These are phyloP conservation scores for Grifola frondosa DNA, from an alignment of 1,284 basidiomycete species.

Conservation along the genomic window DNA sequence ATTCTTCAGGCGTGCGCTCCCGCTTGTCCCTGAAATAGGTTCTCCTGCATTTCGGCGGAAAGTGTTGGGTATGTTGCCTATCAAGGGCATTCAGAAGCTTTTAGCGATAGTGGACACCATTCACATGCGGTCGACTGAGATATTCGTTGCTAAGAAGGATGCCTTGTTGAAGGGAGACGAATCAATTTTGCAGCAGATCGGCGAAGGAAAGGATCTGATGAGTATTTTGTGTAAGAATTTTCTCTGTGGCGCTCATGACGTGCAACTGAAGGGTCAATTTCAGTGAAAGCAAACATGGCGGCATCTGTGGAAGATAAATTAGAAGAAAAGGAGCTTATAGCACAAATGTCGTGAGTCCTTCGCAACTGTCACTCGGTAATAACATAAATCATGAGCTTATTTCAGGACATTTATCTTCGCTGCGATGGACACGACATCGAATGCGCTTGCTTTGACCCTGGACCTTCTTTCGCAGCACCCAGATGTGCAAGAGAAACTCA, in stretches of 20 bases:
- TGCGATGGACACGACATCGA: constrained; percentile 30
- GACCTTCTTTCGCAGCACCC: constrained; percentile 15
- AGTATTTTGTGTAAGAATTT: constrained; percentile 7
- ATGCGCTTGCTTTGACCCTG: constrained; percentile 28
- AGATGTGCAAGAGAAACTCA: constrained; percentile 11
- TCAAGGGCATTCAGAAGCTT: constrained; percentile 3
- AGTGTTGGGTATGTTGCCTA: constrained; percentile 8
- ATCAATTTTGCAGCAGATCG: constrained; percentile 1
- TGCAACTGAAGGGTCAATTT: no score
- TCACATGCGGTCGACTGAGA: constrained; percentile 8
- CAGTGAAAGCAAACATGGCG: constrained; percentile 27
- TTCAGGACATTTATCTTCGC: constrained; percentile 26
- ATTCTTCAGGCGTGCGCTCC: constrained; percentile 1
- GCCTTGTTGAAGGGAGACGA: constrained; percentile 6
- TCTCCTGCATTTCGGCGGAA: constrained; percentile 7
- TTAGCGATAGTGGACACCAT: constrained; percentile 12
- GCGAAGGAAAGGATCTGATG: constrained; percentile 7
- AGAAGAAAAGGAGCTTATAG: constrained; percentile 22
- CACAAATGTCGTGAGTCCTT: constrained; percentile 24
- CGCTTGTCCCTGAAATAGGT: constrained; percentile 5
- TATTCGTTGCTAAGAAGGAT: constrained; percentile 12
- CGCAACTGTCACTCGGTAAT: no score
- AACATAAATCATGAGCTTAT: neutral
- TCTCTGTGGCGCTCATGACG: no score
- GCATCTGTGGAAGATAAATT: constrained; percentile 17